A percentile compares a stretch with the other conserved stretches of the same genome.
Evolutionary conservation across 352 stramenopile genomes (phyloP).

Genomic region (Globisporangium spiculum): DNA sequence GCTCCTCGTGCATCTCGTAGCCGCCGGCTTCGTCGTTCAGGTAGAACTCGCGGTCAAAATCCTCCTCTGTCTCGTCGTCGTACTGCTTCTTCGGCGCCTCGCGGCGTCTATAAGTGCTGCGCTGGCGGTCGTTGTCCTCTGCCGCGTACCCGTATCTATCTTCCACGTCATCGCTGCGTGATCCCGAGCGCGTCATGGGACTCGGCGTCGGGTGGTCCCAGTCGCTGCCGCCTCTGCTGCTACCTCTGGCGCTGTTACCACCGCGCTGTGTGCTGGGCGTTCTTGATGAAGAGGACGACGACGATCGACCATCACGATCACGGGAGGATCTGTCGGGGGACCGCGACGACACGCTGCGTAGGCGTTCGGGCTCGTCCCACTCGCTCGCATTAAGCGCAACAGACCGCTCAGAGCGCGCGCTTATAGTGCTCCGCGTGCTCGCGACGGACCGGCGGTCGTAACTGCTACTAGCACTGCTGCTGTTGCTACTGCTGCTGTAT

Average conservation of each 20-base stretch:
- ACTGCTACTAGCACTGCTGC: not conserved
- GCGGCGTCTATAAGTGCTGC: conserved; percentile 9
- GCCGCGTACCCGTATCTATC: conserved; percentile 16
- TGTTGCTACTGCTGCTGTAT: not conserved
- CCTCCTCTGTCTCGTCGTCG: conserved; percentile 81
- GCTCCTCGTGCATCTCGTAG: conserved; percentile 51
- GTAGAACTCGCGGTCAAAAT: conserved; percentile 96
- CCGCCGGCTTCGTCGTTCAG: conserved; percentile 88
- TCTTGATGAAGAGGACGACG: not conserved
- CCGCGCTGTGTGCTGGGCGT: conserved; percentile 29
- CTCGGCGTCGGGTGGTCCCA: conserved; percentile 53
- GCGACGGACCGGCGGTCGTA: conserved; percentile 12
- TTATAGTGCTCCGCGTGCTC: conserved; percentile 19
- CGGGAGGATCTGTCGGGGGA: conserved; percentile 5
- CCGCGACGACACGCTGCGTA: conserved; percentile 47
- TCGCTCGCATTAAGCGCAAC: conserved; percentile 53
- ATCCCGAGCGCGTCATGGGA: conserved; percentile 23
- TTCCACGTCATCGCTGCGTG: not conserved
- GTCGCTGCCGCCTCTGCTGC: conserved; percentile 22
- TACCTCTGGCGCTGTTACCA: conserved; percentile 9
- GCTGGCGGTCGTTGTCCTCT: conserved; percentile 14
- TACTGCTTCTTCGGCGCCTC: conserved; percentile 73
- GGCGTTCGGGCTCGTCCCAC: conserved; percentile 72
- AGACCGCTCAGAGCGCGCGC: conserved; percentile 29
- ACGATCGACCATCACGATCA: not conserved